phyloP scores from a whole-genome alignment of 306 rosid species.

The Gastrolobium bilobum region DNA sequence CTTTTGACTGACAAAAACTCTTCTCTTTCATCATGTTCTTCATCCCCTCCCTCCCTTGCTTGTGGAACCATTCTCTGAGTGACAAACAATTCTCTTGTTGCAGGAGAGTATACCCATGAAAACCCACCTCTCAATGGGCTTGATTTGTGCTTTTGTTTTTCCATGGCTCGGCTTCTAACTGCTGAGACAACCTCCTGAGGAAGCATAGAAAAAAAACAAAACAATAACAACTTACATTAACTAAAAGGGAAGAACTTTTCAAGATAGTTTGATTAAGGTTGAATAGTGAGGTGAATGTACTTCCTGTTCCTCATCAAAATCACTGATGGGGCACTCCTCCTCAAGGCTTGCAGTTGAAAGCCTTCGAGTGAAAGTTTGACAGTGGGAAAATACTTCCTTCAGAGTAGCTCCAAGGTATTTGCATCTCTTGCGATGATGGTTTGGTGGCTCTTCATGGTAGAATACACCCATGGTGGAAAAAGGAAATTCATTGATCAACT shows the following conservation, averaged over 20 bases:
- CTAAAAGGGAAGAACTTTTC: conserved; percentile 11
- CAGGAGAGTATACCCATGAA: conserved; percentile 69
- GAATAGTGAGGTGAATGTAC: conserved; percentile 50
- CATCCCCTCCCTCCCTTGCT: conserved; percentile 42
- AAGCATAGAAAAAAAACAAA: conserved; percentile 11
- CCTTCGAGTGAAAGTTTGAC: conserved; percentile 56
- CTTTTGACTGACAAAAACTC: conserved; percentile 79
- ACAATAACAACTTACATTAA: conserved; percentile 25
- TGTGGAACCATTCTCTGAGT: conserved; percentile 46
- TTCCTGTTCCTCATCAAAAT: conserved; percentile 78
- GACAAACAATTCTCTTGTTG: conserved; percentile 62
- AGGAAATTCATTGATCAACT: conserved; percentile 30
- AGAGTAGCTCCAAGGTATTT: conserved; percentile 62
- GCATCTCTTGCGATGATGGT: conserved; percentile 63
- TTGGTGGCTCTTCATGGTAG: conserved; percentile 76
- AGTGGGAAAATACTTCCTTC: conserved; percentile 69
- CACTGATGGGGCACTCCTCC: conserved; percentile 62
- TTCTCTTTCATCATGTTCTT: conserved; percentile 57
- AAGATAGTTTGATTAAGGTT: conserved; percentile 18
- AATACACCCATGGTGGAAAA: conserved; percentile 67
- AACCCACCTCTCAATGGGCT: conserved; percentile 58
- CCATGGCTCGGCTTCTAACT: conserved; percentile 74
- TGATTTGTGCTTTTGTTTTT: conserved; percentile 67
- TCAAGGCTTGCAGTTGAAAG: conserved; percentile 59
- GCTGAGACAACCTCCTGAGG: conserved; percentile 76